Conservation (phyloP, 31 red algal genomes). For the Asparagopsis taxiformis region DNA sequence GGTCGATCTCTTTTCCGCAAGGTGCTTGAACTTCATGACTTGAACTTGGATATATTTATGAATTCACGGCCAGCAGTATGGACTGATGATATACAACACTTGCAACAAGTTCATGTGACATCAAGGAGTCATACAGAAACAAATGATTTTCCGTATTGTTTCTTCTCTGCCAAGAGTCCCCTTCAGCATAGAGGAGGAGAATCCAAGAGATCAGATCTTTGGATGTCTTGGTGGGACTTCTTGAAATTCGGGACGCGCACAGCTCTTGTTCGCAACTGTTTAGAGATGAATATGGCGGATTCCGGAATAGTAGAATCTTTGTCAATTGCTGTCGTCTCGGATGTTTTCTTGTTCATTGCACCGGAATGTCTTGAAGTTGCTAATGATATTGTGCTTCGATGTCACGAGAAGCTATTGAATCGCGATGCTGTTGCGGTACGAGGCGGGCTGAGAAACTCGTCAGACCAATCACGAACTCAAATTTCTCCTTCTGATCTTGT, state of each 20-base stretch:
- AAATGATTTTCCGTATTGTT: slow-evolving; percentile 18
- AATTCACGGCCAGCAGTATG: slow-evolving; percentile 48
- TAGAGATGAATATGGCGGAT: neutral
- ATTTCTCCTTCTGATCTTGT: slow-evolving; percentile 9
- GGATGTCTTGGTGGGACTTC: slow-evolving; percentile 49
- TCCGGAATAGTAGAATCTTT: slow-evolving; percentile 18
- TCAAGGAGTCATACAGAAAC: slow-evolving; percentile 5
- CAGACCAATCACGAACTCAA: too few species aligned
- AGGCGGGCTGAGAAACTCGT: neutral
- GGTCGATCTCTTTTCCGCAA: slow-evolving; percentile 23
- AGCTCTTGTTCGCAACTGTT: neutral
- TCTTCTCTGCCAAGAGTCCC: neutral
- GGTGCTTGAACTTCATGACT: slow-evolving; percentile 27
- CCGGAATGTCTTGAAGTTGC: slow-evolving; percentile 53
- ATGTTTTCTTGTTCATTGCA: slow-evolving; percentile 12
- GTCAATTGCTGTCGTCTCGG: slow-evolving; percentile 20
- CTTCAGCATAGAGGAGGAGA: neutral
- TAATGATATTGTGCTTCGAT: slow-evolving; percentile 45
- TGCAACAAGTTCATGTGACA: slow-evolving; percentile 44
- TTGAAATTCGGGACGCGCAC: slow-evolving; percentile 2
- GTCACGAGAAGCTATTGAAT: slow-evolving; percentile 16
- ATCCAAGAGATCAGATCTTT: neutral
- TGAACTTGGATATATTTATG: slow-evolving; percentile 24
- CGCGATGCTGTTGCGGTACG: neutral
- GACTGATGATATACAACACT: slow-evolving; percentile 7